Evolutionary conservation across 176 grass and related monocot genomes (phyloP), one percentile per base, ranked within the genome.

Genomic region (Bonia amplexicaulis): DNA sequence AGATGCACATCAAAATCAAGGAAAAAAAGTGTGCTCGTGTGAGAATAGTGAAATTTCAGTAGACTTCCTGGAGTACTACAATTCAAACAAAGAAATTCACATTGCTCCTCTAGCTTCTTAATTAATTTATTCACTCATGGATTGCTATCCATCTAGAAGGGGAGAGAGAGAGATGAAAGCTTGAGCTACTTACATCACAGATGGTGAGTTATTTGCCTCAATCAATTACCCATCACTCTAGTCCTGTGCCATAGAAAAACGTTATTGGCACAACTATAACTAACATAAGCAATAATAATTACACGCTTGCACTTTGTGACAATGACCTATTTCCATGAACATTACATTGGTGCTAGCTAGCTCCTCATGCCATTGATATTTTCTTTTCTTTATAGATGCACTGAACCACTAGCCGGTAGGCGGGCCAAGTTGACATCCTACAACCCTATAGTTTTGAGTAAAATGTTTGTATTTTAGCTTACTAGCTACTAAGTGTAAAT

Each of bases 171-270:
- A 60, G 44, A 22, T 42, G 39, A 62, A 82, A 76, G 61, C 59
- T 84, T 77, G 77, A 57, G 61, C 71, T 77, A 66, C 74, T 78
- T 80, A 76, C 82, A 92, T 90, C 90, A 87, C 57, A 84, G 70
- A 84, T 42, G 90, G 87, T 94, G 71, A 94, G 90, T 92, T 39
- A 94, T 92, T 92, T 82, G 84, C 86, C 75, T 94, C 92, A 85
- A 87, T 88, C 92, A 89, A 57, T 85, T 80, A 76, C 42, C 13
- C 84, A 62, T 87, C 74, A 42, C 49, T 80, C 78, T 47, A 84
- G 60, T 76, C 35, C 19, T 85, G 39, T 90, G 46, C 67, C 35
- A n/a, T 87, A 87, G 66, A 79, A 83, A 90, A 83, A 82, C 78
- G 69, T 91, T 77, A 89, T 73, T 39, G 66, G 35, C 86, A 92